Conservation (phyloP, 495 filamentous ascomycete genomes). For the Xanthoparmelia taractica region DNA sequence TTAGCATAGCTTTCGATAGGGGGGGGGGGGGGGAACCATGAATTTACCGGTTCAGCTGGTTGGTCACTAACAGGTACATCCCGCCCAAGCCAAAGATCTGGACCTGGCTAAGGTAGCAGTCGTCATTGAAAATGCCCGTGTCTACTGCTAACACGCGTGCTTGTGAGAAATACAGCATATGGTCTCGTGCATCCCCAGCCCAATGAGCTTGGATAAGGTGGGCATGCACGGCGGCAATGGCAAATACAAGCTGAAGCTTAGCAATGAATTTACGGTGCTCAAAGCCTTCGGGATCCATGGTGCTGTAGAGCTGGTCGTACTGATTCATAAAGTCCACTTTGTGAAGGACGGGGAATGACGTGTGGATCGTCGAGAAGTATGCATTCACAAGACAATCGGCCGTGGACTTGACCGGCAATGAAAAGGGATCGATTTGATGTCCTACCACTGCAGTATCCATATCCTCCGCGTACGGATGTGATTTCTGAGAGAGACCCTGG, state of each 20-base stretch:
- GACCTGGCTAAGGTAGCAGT: slow-evolving; percentile 50
- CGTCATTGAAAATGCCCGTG: slow-evolving; percentile 40
- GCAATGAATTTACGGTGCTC: slow-evolving; percentile 28
- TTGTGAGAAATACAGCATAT: slow-evolving; percentile 48
- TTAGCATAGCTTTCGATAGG: slow-evolving; percentile 13
- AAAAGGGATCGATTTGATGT: slow-evolving; percentile 40
- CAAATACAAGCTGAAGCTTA: slow-evolving; percentile 57
- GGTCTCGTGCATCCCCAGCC: slow-evolving; percentile 42
- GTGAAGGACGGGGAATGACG: slow-evolving; percentile 53
- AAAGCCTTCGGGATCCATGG: slow-evolving; percentile 44
- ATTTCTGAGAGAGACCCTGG: slow-evolving; percentile 7
- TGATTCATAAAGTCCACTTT: slow-evolving; percentile 46
- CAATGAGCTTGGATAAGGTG: slow-evolving; percentile 40
- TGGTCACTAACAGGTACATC: slow-evolving; percentile 51
- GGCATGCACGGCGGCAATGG: slow-evolving; percentile 47
- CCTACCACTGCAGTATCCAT: slow-evolving; percentile 38
- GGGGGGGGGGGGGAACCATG: no score
- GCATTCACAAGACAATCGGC: slow-evolving; percentile 49
- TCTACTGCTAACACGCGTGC: slow-evolving; percentile 48
- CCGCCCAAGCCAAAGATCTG: slow-evolving; percentile 51
- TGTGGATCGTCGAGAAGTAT: slow-evolving; percentile 53
- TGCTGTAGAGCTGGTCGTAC: slow-evolving; percentile 42
- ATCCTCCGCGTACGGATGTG: slow-evolving; percentile 44
- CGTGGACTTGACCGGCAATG: slow-evolving; percentile 42
- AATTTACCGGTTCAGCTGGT: slow-evolving; percentile 53